phyloP scores from a whole-genome alignment of 208 protist species.

The Crithidia mellificae region DNA sequence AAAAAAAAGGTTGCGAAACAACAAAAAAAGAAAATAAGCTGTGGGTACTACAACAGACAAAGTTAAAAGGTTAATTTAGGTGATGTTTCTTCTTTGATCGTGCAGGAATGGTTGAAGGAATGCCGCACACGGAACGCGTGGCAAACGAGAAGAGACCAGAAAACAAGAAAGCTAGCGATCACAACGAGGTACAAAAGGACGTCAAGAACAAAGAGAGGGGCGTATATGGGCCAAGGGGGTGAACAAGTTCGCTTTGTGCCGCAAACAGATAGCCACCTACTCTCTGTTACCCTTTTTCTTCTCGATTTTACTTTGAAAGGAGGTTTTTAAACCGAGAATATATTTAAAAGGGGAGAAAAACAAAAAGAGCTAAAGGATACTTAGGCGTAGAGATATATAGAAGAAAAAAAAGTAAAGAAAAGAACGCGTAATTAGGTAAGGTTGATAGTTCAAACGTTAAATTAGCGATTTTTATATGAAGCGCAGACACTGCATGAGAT shows the following conservation, averaged over 20 bases:
- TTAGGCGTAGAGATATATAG: no score
- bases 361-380: no score
- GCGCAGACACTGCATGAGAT: no score
- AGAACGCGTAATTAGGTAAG: neutral
- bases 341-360: neutral
- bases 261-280: neutral
- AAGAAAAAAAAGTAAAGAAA: neutral
- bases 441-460: no score
- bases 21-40: slow-evolving; percentile 7
- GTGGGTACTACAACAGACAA: neutral
- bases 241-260: neutral
- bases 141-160: neutral
- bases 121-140: neutral
- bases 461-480: no score
- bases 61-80: neutral
- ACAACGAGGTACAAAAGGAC: neutral
- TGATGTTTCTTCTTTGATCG: neutral
- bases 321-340: neutral
- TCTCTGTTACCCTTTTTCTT: neutral
- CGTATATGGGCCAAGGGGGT: slow-evolving; percentile 3
- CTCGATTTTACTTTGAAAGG: neutral
- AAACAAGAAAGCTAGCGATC: neutral
- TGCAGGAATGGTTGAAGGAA: neutral
- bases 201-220: neutral
- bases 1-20: no score